Conservation (phyloP, 169 alveolate genomes). For the Eimeria necatrix region DNA sequence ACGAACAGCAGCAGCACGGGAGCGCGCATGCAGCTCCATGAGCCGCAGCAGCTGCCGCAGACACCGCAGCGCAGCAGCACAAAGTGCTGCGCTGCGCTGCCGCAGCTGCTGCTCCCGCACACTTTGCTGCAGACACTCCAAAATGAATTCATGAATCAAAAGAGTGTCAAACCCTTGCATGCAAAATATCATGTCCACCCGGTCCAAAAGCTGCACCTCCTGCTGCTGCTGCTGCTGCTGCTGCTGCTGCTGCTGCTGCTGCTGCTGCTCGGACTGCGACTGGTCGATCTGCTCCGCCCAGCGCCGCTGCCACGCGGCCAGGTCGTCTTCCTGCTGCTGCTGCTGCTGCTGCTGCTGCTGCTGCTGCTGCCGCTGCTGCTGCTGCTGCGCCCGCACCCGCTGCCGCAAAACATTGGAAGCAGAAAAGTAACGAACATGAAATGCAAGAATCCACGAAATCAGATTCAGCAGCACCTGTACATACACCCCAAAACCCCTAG, state of each 20-base stretch:
- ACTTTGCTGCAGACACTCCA: background rate
- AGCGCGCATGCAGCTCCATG: slow-evolving; percentile 65
- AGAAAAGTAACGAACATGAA: slow-evolving; percentile 53
- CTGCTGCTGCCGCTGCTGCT: slow-evolving; percentile 13
- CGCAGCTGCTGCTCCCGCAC: slow-evolving; percentile 21
- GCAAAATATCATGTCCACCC: slow-evolving; percentile 75
- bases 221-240: slow-evolving; percentile 26
- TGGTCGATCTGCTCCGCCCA: slow-evolving; percentile 37
- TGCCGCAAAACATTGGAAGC: slow-evolving; percentile 54
- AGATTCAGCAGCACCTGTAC: slow-evolving; percentile 66
- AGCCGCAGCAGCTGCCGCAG: slow-evolving; percentile 78
- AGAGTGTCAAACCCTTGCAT: slow-evolving; percentile 73
- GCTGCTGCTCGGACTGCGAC: too few relatives aligned
- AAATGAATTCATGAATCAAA: slow-evolving; percentile 31
- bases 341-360: slow-evolving; percentile 54
- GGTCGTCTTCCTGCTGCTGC: slow-evolving; percentile 29
- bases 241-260: slow-evolving; percentile 28
- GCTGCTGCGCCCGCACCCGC: slow-evolving; percentile 27
- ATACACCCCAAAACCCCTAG: background rate
- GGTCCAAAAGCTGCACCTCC: slow-evolving; percentile 30
- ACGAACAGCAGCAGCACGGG: slow-evolving; percentile 22
- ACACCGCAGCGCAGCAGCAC: slow-evolving; percentile 63
- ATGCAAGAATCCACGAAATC: slow-evolving; percentile 74
- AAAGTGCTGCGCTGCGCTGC: slow-evolving; percentile 25
- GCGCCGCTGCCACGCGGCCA: slow-evolving; percentile 41